These are phyloP conservation scores for Picochlorum sp. DNA, from an alignment of 139 green algal species.

Conservation along the genomic window DNA sequence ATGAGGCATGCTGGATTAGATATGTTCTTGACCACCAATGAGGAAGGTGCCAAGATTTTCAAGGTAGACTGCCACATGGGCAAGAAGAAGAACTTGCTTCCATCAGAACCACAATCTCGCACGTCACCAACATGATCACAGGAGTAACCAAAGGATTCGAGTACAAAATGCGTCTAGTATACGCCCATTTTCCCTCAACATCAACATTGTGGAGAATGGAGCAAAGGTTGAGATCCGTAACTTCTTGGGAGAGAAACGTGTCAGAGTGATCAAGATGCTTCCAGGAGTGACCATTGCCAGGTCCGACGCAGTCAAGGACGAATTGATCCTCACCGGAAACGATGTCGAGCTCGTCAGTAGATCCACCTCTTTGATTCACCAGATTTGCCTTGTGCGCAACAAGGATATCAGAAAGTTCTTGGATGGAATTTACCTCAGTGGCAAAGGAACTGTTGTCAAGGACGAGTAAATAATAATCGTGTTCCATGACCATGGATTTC, in stretches of 20 bases:
- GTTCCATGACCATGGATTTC: not conserved
- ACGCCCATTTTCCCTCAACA: conserved; percentile 99
- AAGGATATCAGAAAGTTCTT: conserved; percentile 99
- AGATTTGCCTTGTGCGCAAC: conserved; percentile 56
- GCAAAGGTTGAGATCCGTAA: conserved; percentile 91
- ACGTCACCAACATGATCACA: conserved; percentile 55
- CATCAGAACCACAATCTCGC: conserved; percentile 69
- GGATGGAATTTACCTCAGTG: conserved; percentile 94
- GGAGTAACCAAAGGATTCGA: conserved; percentile 81
- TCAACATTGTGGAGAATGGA: conserved; percentile 79
- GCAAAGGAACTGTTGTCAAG: conserved; percentile 64
- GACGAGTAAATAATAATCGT: conserved; percentile 13
- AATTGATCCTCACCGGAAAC: conserved; percentile 91
- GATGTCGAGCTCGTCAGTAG: conserved; percentile 91
- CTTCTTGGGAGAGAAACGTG: conserved; percentile 98
- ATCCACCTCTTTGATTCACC: conserved; percentile 81
- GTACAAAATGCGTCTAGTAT: conserved; percentile 99
- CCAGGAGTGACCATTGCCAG: conserved; percentile 71
- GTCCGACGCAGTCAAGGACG: conserved; percentile 87
- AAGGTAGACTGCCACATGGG: conserved; percentile 81
- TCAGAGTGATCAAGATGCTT: conserved; percentile 89
- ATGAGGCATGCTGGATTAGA: conserved; percentile 85
- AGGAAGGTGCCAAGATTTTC: conserved; percentile 62
- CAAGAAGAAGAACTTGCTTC: conserved; percentile 82
- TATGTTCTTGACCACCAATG: conserved; percentile 68